Evolutionary conservation across 805 yeast species (phyloP), one percentile per base, ranked within the genome.

Genomic region (Scheffersomyces amazonensis): DNA sequence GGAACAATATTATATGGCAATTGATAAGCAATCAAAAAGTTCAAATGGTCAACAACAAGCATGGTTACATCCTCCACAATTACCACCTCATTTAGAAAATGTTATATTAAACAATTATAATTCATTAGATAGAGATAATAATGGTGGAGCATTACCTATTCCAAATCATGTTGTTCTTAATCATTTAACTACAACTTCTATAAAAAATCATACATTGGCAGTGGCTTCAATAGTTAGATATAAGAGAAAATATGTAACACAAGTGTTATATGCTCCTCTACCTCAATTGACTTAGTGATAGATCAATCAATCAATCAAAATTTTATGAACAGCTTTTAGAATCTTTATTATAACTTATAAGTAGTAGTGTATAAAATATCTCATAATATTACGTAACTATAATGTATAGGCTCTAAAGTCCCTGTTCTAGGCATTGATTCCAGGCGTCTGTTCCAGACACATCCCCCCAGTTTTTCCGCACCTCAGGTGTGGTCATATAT

Each of bases 71-170:
- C 98, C 99, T 16, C 99, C 99, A 16, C 95, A 86, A 56, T 71
- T 93, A 35, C 99, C 99, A 7, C 99, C 99, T 8, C 99, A 91
- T 60, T 71, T 93, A 43, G 99, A 93, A 58, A 84, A 85, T 53
- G 98, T 93, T 39, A 89, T 93, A 39, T 73, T 91, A 54, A 91
- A 91, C 66, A 80, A 81, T 48, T 83, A 64, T 53, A 67, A 65
- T 48, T 75, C 68, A 17, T 54, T 51, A 50, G 87, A 83, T 49
- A 76, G 71, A 49, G 89, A 85, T 53, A 91, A 89, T 58, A 86
- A 84, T 50, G 77, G 87, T 27, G 95, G 96, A 39, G 95, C 95
- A 1, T 66, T 89, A 49, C 93, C 95, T 8, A 88, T 89, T 40
- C 98, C 98, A 11, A 88, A 90, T 56, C 97, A 90, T 58, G 98